Percentiles rank a stretch among this genome's conserved stretches.
These are phyloP conservation scores for Samsoniella hepiali DNA, from an alignment of 2,329 filamentous ascomycete genomes.

Conservation along the genomic window DNA sequence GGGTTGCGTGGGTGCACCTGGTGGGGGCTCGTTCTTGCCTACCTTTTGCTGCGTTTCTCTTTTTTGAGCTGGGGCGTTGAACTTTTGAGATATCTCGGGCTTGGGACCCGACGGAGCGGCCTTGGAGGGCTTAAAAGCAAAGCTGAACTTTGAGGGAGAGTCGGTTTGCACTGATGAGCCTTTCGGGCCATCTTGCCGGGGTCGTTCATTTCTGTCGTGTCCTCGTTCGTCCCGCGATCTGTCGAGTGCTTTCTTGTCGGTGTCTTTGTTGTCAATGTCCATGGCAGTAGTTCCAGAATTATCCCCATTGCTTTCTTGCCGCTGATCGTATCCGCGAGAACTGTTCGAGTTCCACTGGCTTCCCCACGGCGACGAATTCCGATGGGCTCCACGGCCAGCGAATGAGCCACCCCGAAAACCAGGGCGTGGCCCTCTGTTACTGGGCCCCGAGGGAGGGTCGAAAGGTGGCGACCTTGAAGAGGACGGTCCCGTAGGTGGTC, in stretches of 20 bases:
- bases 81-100: slow-evolving; percentile 64
- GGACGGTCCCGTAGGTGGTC: slow-evolving; percentile 47
- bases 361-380: slow-evolving; percentile 63
- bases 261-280: slow-evolving; percentile 61
- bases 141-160: slow-evolving; percentile 71
- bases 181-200: slow-evolving; percentile 25
- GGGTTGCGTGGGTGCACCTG: slow-evolving; percentile 51
- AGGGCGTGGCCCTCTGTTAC: slow-evolving; percentile 47
- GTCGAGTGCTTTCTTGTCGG: slow-evolving; percentile 31
- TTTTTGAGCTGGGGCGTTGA: slow-evolving; percentile 60
- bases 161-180: slow-evolving; percentile 48
- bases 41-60: slow-evolving; percentile 31
- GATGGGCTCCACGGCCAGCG: slow-evolving; percentile 40
- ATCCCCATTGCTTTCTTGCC: slow-evolving; percentile 28
- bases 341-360: slow-evolving; percentile 62
- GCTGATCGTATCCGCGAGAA: neutral
- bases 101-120: slow-evolving; percentile 55
- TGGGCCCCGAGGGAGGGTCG: slow-evolving; percentile 54
- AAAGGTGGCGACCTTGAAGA: slow-evolving; percentile 48
- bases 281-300: slow-evolving; percentile 55
- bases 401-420: slow-evolving; percentile 54
- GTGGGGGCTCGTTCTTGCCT: slow-evolving; percentile 46
- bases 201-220: slow-evolving; percentile 20
- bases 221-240: slow-evolving; percentile 6
- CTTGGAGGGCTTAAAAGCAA: slow-evolving; percentile 78